Evolutionary conservation across 768 basidiomycete genomes (phyloP), one percentile per base, ranked within the genome.

Genomic region (Podaxis sp.): DNA sequence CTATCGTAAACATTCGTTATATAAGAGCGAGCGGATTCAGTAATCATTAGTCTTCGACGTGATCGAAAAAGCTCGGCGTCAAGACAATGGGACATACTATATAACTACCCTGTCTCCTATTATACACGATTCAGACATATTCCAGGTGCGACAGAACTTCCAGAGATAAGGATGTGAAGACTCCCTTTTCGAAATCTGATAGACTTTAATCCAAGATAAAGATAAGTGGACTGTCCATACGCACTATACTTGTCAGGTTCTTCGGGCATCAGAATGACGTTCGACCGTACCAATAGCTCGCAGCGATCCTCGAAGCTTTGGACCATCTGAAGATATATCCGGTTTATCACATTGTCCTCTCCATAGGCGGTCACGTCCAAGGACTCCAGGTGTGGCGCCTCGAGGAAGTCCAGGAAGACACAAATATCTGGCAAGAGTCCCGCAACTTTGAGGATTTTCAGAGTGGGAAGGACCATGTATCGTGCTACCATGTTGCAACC

Each of bases 401-500:
- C n/a, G 40, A 57, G 44, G 15, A 57, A 28, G 30, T 46, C 57
- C 13, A 57, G n/a, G 7, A 57, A 11, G 44, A 46, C n/a, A 19
- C 57, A 57, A 26, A 57, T 57, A n/a, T 57, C 57, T 19, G 57
- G 57, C n/a, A 57, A 39, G 44, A 22, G 46, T 24, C 57, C 57
- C 11, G 57, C 57, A 15, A 57, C 39, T 26, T 46, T 57, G 22
- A 57, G 40, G 40, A 2, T 57, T 28, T 19, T 57, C 15, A 57
- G 57, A 9, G 57, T 30, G 17, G 57, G 57, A 42, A 57, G 40
- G 39, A 28, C 9, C 57, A 57, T 44, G 28, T 30, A 44, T 26
- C 13, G 40, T 17, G 57, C 40, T 12, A 22, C 15, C 13, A 17
- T 19, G 44, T 46, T 46, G 44, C 44, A 46, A 46, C n/a, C 17